Evolutionary conservation across 208 protist species (phyloP), one percentile per base, ranked within the genome.

Genomic region (Zelonia costaricensis): DNA sequence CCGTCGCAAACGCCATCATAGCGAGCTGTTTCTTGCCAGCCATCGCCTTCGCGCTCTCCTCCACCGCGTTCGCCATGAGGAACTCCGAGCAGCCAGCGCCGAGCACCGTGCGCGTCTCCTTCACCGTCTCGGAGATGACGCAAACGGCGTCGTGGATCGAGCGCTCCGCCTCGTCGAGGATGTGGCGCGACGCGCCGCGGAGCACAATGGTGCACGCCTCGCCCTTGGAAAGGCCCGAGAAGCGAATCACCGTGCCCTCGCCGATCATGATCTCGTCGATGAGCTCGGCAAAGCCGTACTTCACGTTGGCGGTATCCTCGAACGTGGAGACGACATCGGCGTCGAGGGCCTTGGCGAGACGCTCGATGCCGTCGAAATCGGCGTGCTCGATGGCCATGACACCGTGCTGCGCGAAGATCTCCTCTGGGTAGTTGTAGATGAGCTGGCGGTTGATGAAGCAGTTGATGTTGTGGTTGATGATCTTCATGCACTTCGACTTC

Each of bases 371-470:
- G 18, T 99, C 98, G 82, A 99, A 99, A 71, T 99, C 99, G 13
- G 99, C 98, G 76, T 99, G 98, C 71, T 99, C 98, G 71, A 99
- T 99, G 3, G 97, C 88, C 86, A 99, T 98, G 57, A 99, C 86
- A 35, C 91, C 91, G 71, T 89, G 64, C 46, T 99, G 92, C 10
- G 97, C 95, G 76, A 99, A 99, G 42, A 98, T 93, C 75, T 99
- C 97, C 80, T 99, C 98, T 18, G 99, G 98, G 65, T 99, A 97
- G 83, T 99, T 99, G 87, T 99, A 99, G 65, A 99, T 99, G 10
- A 99, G 85, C 82, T 99, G 98, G 40, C 99, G 86, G 79, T 99
- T 99, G 76, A 99, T 98, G 76, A 99, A 99, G 66, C 95, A 95
- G 75, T 99, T 99, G 76, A 98, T 97, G 47, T 96, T 85, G 77